Conservation (phyloP, 2,329 filamentous ascomycete genomes). For the Hymenoscyphus infarciens region DNA sequence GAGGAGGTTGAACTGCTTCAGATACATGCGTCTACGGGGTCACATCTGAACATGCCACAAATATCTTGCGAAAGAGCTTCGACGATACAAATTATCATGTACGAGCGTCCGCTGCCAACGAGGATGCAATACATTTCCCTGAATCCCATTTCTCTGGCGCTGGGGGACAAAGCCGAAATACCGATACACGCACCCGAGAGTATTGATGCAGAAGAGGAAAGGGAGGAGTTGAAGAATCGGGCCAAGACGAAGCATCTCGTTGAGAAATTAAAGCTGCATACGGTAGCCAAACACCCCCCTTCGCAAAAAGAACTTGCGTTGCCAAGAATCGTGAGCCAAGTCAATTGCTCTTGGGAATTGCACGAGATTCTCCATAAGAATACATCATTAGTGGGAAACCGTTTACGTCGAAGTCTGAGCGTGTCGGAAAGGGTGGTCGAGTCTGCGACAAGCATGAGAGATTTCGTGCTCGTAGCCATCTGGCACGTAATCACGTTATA, state of each 20-base stretch:
- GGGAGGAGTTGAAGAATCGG: constrained; percentile 55
- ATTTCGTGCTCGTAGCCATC: constrained; percentile 64
- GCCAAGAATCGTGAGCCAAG: constrained; percentile 79
- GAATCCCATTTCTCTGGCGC: constrained; percentile 79
- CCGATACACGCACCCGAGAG: constrained; percentile 44
- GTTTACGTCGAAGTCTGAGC: constrained; percentile 80
- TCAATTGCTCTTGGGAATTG: constrained; percentile 94
- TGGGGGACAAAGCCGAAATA: constrained; percentile 64
- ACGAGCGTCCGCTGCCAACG: constrained; percentile 77
- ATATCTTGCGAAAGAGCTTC: constrained; percentile 70
- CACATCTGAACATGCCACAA: constrained; percentile 55
- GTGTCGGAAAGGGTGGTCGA: constrained; percentile 93
- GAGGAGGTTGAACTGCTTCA: constrained; percentile 63
- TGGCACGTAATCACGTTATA: constrained; percentile 71
- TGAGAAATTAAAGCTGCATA: constrained; percentile 85
- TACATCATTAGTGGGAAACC: constrained; percentile 75
- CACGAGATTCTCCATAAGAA: constrained; percentile 85
- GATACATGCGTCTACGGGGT: constrained; percentile 58
- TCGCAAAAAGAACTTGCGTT: constrained; percentile 82
- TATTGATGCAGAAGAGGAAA: constrained; percentile 70
- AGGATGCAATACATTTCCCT: constrained; percentile 97
- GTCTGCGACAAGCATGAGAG: constrained; percentile 82
- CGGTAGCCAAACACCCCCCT: constrained; percentile 69
- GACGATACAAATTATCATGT: constrained; percentile 83
- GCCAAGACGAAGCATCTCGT: constrained; percentile 64